phyloP scores from a whole-genome alignment of 345 rosid genomes.

The Gossypium rotundifolium region DNA sequence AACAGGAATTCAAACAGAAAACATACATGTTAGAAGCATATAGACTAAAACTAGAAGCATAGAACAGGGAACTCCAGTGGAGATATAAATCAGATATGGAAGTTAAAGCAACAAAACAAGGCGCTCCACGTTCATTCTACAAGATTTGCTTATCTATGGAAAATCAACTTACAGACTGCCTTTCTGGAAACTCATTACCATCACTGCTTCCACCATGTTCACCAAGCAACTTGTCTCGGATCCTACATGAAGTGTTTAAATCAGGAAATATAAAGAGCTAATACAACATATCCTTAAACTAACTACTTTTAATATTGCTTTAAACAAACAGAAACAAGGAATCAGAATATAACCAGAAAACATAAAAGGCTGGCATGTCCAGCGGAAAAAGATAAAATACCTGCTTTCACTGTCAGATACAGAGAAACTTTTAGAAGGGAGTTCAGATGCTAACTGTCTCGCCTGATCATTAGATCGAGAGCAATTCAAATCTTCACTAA shows the following conservation, averaged over 20 bases:
- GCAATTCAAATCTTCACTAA: constrained; percentile 30
- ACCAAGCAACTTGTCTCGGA: constrained; percentile 27
- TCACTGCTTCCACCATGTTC: constrained; percentile 27
- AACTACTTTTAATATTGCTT: background rate
- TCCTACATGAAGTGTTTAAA: constrained; percentile 26
- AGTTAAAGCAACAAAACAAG: background rate
- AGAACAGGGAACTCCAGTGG: background rate
- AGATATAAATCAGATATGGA: background rate
- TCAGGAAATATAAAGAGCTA: background rate
- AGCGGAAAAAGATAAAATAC: constrained; percentile 29
- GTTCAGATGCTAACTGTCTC: constrained; percentile 34
- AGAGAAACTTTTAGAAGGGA: constrained; percentile 29
- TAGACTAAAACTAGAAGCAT: background rate
- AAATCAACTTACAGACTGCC: constrained; percentile 33
- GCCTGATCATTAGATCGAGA: constrained; percentile 32
- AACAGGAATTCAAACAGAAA: background rate
- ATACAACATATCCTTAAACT: background rate
- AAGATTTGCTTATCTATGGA: background rate
- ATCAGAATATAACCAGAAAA: background rate
- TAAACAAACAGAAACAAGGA: background rate
- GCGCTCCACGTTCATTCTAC: background rate
- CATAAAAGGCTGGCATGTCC: background rate
- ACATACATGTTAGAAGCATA: background rate
- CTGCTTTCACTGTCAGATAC: constrained; percentile 44
- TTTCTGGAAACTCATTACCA: constrained; percentile 25